Base-by-base conservation (phyloP, 495 filamentous ascomycete genomes). In the Collariella sp. region DNA sequence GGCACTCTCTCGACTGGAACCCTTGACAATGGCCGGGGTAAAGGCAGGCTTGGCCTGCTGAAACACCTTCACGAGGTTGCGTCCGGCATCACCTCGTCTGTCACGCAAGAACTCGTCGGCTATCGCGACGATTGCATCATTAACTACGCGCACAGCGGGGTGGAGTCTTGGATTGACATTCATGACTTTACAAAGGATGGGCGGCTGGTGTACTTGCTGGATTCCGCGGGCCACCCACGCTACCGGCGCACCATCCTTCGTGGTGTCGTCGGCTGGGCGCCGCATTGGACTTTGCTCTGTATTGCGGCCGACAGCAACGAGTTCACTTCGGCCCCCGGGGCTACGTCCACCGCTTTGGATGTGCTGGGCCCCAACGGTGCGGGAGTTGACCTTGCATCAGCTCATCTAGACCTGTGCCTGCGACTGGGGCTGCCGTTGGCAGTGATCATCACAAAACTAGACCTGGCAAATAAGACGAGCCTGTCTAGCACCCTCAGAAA, bases 61-160 rank as follows among this genome's bases (percentile, higher is more conserved):
- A 95, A 90, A 60, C 93, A 98, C 68, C 80, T 87, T n/a, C 93
- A 98, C 62, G 93, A 98, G 60, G 86, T 97, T 29, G 83, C 76
- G 0, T 91, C 90, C 3, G 93, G 93, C 0, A 77, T 95, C 54
- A 98, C 94, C 13, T 95, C 88, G 63, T 96, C 91, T 6, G 83
- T 98, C 13, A 83, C 91, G 3, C 90, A 94, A 62, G 93, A 96
- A 66, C 76, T 98, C 9, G 80, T 97, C 53, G 93, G 94, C 18
- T 97, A 97, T 67, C 74, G 71, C 42, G 69, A 69, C 13, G 68
- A 70, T n/a, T 70, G 79, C 31, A 81, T 96, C 40, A 75, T 96
- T 69, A 97, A 96, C 61, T 96, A 91, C 66, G 83, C 86, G 1
- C 82, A 86, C 49, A 84, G 82, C 18, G 89, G 95, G 70, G 83